Evolutionary conservation across 2,329 filamentous ascomycete genomes (phyloP), one percentile per base, ranked within the genome.

Genomic region (Fusarium floridanum): DNA sequence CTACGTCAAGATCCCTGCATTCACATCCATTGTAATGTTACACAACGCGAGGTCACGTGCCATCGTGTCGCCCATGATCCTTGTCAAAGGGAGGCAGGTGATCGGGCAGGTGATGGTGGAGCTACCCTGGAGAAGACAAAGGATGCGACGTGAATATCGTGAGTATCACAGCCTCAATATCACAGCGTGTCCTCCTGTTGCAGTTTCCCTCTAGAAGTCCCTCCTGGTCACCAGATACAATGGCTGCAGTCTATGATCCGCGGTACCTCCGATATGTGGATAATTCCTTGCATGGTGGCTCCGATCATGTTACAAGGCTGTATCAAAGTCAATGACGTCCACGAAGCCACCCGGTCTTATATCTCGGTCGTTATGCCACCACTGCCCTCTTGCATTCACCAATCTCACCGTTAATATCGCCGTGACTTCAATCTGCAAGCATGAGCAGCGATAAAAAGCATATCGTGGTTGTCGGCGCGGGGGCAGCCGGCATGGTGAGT

Each of bases 401-500:
- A 53, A 53, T n/a, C 27, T 32, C 17, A 11, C 27, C 48, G 24
- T 53, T 53, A 29, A 53, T n/a, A 53, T 53, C 24, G 10, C 48
- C 17, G 48, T 32, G 27, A 20, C 17, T 14, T 29, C 29, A 12
- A 53, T 14, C 16, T 53, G 48, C 48, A 53, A 50, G 45, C 3
- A 53, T 53, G 48, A 53, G 10, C 27, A 53, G 17, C 27, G 48
- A 65, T 41, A 73, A 53, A 65, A 89, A 88, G 74, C 87, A 86
- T 72, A 84, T 92, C 22, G 85, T 90, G 12, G 85, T 92, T 27
- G 86, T 93, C 32, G 91, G 91, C 5, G 91, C 88, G 34, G 91
- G 91, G 29, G 90, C 90, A 41, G 89, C 91, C 53, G 91, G 91
- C 80, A 90, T 88, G 89, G 87, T 88, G 74, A 68, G 78, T 55